Evolutionary conservation across 2,329 filamentous ascomycete species (phyloP).

Genomic region (Fusarium verticillioides): DNA sequence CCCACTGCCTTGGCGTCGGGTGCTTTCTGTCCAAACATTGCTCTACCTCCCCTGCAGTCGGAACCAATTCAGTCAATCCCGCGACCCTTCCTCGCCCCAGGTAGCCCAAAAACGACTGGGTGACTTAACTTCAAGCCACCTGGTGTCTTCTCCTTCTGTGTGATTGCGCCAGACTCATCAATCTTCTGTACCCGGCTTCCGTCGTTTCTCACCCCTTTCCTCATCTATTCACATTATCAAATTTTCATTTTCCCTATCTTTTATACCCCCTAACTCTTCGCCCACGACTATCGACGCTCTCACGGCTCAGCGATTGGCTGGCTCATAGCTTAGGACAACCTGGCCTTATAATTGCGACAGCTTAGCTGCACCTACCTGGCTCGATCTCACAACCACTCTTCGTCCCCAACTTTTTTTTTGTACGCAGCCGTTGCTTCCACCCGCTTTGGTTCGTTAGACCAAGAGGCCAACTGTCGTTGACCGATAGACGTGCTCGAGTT

Average conservation of each 20-base stretch:
- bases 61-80: slow-evolving; percentile 37
- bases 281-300: slow-evolving; percentile 21
- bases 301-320: slow-evolving; percentile 31
- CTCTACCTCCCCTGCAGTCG: slow-evolving; percentile 44
- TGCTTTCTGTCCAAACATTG: slow-evolving; percentile 37
- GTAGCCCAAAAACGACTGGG: slow-evolving; percentile 45
- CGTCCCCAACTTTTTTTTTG: slow-evolving; percentile 2
- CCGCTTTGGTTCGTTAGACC: slow-evolving; percentile 3
- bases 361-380: slow-evolving; percentile 28
- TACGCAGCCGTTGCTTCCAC: slow-evolving; percentile 12
- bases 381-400: slow-evolving; percentile 20
- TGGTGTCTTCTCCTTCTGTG: slow-evolving; percentile 48
- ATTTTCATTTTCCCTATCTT: neutral
- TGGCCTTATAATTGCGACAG: slow-evolving; percentile 48
- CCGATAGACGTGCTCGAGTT: slow-evolving; percentile 2
- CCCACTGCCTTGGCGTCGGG: slow-evolving; percentile 28
- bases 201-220: slow-evolving; percentile 29
- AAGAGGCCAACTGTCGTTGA: slow-evolving; percentile 6
- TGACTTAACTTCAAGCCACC: slow-evolving; percentile 47
- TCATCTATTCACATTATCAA: slow-evolving; percentile 28
- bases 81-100: slow-evolving; percentile 45
- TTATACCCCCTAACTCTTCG: neutral
- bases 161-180: slow-evolving; percentile 41
- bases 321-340: slow-evolving; percentile 45
- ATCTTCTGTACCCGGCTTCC: slow-evolving; percentile 31